Evolutionary conservation across 768 basidiomycete species (phyloP).

Genomic region (Amanita brunnescens): DNA sequence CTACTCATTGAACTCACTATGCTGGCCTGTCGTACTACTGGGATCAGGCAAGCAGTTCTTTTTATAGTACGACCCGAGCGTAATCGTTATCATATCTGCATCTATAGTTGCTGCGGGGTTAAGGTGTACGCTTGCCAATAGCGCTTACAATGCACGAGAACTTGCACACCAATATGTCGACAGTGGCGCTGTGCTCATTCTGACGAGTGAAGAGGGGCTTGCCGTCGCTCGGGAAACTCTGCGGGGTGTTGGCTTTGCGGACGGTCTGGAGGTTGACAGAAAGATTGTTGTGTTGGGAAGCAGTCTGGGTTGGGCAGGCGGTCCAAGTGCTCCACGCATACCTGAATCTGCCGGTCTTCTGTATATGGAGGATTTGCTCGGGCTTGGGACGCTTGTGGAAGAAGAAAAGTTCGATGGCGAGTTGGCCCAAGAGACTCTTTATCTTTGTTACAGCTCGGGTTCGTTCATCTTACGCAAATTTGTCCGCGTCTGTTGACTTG

Average conservation of each 20-base stretch:
- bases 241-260: conserved; percentile 34
- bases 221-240: conserved; percentile 51
- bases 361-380: conserved; percentile 41
- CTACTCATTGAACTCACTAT: conserved; percentile 60
- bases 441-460: conserved; percentile 53
- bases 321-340: conserved; percentile 20
- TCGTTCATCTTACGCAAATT: neutral
- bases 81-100: conserved; percentile 11
- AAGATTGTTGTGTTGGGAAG: conserved; percentile 50
- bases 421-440: conserved; percentile 47
- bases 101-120: conserved; percentile 55
- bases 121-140: conserved; percentile 65
- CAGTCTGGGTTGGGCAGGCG: conserved; percentile 38
- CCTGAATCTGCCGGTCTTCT: conserved; percentile 24
- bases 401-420: conserved; percentile 51
- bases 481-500: neutral
- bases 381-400: conserved; percentile 33
- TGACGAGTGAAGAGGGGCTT: conserved; percentile 56
- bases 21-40: conserved; percentile 39
- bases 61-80: neutral
- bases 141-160: conserved; percentile 58
- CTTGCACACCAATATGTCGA: conserved; percentile 65
- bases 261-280: conserved; percentile 37
- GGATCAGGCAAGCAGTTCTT: conserved; percentile 29
- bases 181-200: conserved; percentile 52